Percentiles rank a stretch among this genome's conserved stretches.
Evolutionary conservation across 2,329 filamentous ascomycete genomes (phyloP).

Genomic region (Botryotinia convoluta): DNA sequence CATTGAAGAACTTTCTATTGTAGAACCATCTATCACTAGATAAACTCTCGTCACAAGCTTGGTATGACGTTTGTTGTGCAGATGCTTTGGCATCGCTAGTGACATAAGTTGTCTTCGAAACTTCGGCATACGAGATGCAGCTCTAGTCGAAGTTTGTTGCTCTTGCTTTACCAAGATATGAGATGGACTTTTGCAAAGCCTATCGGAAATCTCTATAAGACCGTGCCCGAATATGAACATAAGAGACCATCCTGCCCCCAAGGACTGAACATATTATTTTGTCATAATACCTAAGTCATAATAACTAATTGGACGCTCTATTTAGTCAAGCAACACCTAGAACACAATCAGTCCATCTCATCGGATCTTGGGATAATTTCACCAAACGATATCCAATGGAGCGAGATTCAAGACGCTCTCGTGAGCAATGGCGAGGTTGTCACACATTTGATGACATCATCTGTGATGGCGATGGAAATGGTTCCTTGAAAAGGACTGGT

Average conservation of each 20-base stretch:
- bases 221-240: slow-evolving; percentile 8
- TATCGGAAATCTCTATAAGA: neutral
- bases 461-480: slow-evolving; percentile 64
- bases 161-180: neutral
- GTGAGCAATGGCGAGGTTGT: slow-evolving; percentile 80
- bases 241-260: neutral
- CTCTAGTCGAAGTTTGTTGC: neutral
- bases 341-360: slow-evolving; percentile 69
- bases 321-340: slow-evolving; percentile 58
- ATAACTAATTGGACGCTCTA: slow-evolving; percentile 12
- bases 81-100: neutral
- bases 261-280: neutral
- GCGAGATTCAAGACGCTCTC: slow-evolving; percentile 70
- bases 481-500: slow-evolving; percentile 61
- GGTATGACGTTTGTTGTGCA: neutral
- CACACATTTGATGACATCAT: slow-evolving; percentile 83
- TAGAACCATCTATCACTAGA: neutral
- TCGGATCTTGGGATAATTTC: slow-evolving; percentile 98
- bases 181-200: neutral
- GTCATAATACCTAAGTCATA: neutral
- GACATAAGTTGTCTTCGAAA: neutral
- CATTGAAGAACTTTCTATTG: neutral
- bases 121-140: neutral
- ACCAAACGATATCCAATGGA: slow-evolving; percentile 74
- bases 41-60: neutral